Percentiles rank a stretch among this genome's conserved stretches.
Conservation (phyloP, 2,329 filamentous ascomycete species). For the Xylariaceae sp. region DNA sequence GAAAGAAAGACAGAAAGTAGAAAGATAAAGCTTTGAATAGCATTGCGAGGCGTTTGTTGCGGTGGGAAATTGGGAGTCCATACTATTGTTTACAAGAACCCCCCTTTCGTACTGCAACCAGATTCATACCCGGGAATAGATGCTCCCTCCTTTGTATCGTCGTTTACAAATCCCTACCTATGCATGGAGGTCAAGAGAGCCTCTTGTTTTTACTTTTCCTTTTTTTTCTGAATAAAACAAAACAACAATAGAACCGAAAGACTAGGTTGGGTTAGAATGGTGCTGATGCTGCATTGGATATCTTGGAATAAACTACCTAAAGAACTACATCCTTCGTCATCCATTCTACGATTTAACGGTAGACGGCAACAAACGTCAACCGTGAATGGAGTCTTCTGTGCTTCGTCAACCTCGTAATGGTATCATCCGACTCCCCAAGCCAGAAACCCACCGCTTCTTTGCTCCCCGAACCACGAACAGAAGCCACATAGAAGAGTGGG, state of each 20-base stretch:
- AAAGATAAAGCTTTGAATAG: constrained; percentile 1
- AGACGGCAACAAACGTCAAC: neutral
- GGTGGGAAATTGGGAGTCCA: constrained; percentile 1
- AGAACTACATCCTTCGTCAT: neutral
- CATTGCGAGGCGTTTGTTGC: constrained; percentile 17
- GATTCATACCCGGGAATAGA: neutral
- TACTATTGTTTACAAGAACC: neutral
- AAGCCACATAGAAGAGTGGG: too few relatives aligned
- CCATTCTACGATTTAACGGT: too few relatives aligned
- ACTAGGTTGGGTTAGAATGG: neutral
- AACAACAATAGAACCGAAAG: neutral
- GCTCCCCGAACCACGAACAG: too few relatives aligned
- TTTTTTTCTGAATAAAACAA: too few relatives aligned
- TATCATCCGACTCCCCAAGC: too few relatives aligned
- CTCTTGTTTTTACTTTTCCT: neutral
- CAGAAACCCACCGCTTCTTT: too few relatives aligned
- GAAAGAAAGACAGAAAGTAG: too few relatives aligned
- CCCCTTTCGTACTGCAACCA: neutral
- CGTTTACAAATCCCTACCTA: neutral
- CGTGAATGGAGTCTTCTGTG: too few relatives aligned
- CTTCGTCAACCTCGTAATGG: too few relatives aligned
- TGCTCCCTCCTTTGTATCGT: constrained; percentile 4
- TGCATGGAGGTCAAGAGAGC: neutral
- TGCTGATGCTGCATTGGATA: neutral
- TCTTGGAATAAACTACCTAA: neutral